These are phyloP conservation scores for Jimgerdemannia flammicorona DNA, from an alignment of 192 early-diverging fungal genomes.

Conservation along the genomic window DNA sequence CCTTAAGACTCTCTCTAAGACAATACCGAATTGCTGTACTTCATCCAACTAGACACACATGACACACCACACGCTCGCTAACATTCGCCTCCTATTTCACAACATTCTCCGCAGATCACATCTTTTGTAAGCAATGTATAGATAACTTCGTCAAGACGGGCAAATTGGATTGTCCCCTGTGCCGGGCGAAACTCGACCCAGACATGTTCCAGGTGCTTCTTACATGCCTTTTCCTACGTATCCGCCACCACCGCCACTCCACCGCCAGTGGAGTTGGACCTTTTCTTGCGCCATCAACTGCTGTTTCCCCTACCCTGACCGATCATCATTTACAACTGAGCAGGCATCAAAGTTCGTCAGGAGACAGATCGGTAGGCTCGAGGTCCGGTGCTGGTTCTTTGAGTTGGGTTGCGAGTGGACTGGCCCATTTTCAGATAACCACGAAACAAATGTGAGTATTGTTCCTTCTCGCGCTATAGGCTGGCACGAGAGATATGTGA, in stretches of 20 bases:
- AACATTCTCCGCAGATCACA: constrained; percentile 6
- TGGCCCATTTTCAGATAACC: constrained; percentile 19
- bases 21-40: not conserved
- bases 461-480: not conserved
- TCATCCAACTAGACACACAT: too few species aligned
- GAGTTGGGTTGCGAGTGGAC: constrained; percentile 21
- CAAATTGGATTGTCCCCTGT: constrained; percentile 5
- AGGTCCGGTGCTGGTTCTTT: constrained; percentile 15
- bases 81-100: not conserved
- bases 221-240: not conserved
- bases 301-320: not conserved
- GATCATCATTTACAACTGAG: not conserved
- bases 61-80: not conserved
- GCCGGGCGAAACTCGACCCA: constrained; percentile 8
- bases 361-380: constrained; percentile 23
- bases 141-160: constrained; percentile 11
- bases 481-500: not conserved
- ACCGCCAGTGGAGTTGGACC: not conserved
- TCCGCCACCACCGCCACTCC: not conserved
- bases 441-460: constrained; percentile 15
- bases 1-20: too few species aligned
- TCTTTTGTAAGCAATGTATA: constrained; percentile 14
- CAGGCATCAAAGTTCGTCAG: constrained; percentile 31
- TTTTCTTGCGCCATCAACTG: not conserved
- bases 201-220: constrained; percentile 12